phyloP scores from a whole-genome alignment of 2,329 filamentous ascomycete species.

The Fusarium continuum region DNA sequence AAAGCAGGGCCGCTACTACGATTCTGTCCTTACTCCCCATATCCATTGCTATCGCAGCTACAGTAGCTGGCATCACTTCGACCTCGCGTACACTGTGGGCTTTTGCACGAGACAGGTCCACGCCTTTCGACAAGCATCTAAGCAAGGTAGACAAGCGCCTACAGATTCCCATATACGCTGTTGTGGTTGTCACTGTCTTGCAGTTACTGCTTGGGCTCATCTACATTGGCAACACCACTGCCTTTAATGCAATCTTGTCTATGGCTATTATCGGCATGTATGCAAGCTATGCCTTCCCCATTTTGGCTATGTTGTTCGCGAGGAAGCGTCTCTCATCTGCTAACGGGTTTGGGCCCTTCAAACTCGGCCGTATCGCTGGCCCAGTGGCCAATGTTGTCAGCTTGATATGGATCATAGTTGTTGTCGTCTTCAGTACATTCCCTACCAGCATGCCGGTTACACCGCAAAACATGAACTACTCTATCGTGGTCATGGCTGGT shows the following conservation, averaged over 20 bases:
- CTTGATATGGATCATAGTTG: slow-evolving; percentile 55
- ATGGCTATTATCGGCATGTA: slow-evolving; percentile 57
- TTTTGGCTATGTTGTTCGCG: slow-evolving; percentile 49
- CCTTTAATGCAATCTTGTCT: slow-evolving; percentile 53
- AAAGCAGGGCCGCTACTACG: slow-evolving; percentile 39
- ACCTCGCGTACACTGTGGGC: slow-evolving; percentile 52
- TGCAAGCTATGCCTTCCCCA: slow-evolving; percentile 54
- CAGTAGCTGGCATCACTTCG: slow-evolving; percentile 47
- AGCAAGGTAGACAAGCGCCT: slow-evolving; percentile 44
- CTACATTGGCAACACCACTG: slow-evolving; percentile 54
- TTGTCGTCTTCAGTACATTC: slow-evolving; percentile 57
- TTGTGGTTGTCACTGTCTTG: slow-evolving; percentile 40
- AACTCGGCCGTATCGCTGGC: slow-evolving; percentile 48
- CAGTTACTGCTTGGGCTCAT: slow-evolving; percentile 50
- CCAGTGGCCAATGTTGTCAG: slow-evolving; percentile 52
- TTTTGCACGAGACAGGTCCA: slow-evolving; percentile 50
- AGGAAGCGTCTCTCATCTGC: slow-evolving; percentile 42
- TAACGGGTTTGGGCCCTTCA: slow-evolving; percentile 40
- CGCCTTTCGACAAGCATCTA: slow-evolving; percentile 51
- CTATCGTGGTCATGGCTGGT: slow-evolving; percentile 53
- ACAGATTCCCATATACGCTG: slow-evolving; percentile 48
- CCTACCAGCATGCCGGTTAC: slow-evolving; percentile 53
- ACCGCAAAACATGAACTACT: slow-evolving; percentile 58
- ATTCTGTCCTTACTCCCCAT: slow-evolving; percentile 45
- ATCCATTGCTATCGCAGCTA: slow-evolving; percentile 44